Evolutionary conservation across 1,284 basidiomycete species (phyloP).

Genomic region (Farysia itapuensis): DNA sequence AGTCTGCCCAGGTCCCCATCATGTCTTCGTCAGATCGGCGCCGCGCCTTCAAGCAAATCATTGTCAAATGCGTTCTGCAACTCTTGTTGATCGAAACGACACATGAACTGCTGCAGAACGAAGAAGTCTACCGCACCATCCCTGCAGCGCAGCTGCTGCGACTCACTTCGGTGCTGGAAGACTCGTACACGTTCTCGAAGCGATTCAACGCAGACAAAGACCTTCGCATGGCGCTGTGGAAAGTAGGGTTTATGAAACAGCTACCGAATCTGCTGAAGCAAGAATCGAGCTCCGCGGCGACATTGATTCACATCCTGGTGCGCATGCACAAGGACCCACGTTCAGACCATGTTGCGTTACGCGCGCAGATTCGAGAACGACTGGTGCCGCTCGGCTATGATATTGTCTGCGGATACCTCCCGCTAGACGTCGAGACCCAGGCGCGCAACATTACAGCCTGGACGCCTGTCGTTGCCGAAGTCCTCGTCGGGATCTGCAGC

Average conservation of each 20-base stretch:
- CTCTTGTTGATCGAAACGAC: constrained; percentile 95
- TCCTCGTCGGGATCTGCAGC: constrained; percentile 82
- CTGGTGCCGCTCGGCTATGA: constrained; percentile 91
- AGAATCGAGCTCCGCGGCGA: constrained; percentile 94
- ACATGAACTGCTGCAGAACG: constrained; percentile 80
- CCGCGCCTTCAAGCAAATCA: constrained; percentile 95
- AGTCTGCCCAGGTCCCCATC: constrained; percentile 60
- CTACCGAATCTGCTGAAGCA: constrained; percentile 96
- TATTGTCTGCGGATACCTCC: constrained; percentile 86
- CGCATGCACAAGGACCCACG: constrained; percentile 94
- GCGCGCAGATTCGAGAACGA: constrained; percentile 80
- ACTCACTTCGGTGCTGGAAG: constrained; percentile 90
- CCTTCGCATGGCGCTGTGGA: constrained; percentile 93
- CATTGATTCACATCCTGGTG: constrained; percentile 85
- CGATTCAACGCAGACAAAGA: constrained; percentile 99
- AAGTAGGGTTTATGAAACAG: constrained; percentile 99
- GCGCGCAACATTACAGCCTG: constrained; percentile 94
- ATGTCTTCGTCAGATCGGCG: constrained; percentile 73
- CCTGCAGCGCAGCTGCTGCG: constrained; percentile 89
- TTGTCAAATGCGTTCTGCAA: constrained; percentile 98
- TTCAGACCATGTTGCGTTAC: constrained; percentile 76
- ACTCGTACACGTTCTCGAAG: constrained; percentile 94
- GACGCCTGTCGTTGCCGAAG: constrained; percentile 95
- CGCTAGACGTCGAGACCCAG: constrained; percentile 85
- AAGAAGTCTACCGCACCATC: constrained; percentile 81